Base-by-base conservation (phyloP, 1,284 basidiomycete species). In the Fomitopsis palustris region DNA sequence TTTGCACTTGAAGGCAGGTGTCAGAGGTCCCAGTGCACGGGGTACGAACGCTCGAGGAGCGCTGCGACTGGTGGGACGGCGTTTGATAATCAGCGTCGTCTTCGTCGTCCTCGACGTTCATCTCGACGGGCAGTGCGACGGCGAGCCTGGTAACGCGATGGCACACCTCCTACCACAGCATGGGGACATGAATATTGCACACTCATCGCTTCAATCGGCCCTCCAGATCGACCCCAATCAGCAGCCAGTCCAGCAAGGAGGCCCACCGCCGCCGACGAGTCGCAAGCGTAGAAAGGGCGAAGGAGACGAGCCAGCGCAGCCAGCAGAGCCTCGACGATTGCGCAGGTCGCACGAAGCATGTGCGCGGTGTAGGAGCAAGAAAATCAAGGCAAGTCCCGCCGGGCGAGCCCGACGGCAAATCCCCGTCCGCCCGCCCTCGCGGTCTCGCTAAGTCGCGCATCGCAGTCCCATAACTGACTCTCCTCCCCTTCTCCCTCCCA, bases 361-460 rank as follows among this genome's bases (percentile, higher is more conserved):
- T 80, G 86, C 90, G 65, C 83, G 91, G 72, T 93, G 91, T 81
- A 88, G 91, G 81, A 88, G 86, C 77, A 92, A 93, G 83, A 92
- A 92, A 87, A 93, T 92, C 77, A 93, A 93, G 88, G 91, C 87
- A 88, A 86, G 88, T 88, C 81, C 85, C 84, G 86, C 81, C 88
- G 88, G 88, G 81, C 81, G 81, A 82, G 81, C 83, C 87, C 87
- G 86, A 85, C 87, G 85, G 86, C 85, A 89, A 88, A 81, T 86
- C 82, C 87, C 88, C 84, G 76, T 68, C 49, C 49, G 33, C 49
- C 45, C 71, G 71, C 66, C 62, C 61, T 62, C 62, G 55, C 61
- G 56, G 58, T 58, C 57, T 61, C 54, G 42, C 53, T 55, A 49
- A 60, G 61, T 54, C 53, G 52, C 56, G 62, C 12, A 37, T 4